Base-by-base conservation (phyloP, 2,329 filamentous ascomycete species). In the Fusarium xyrophilum region DNA sequence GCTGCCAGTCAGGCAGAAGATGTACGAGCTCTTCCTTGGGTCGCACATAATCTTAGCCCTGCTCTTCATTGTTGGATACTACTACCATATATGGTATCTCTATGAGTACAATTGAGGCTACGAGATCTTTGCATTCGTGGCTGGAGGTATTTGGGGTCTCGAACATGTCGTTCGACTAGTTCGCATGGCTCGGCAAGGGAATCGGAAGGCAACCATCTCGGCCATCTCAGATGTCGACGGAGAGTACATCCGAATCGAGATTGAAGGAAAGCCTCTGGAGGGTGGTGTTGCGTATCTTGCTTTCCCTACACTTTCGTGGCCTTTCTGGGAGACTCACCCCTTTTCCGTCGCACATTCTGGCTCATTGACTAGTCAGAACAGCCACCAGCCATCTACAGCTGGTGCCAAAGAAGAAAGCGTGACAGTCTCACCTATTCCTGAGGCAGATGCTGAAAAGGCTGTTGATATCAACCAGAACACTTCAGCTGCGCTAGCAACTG, bases 261-360 rank as follows among this genome's bases (percentile, higher is more conserved):
- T 79, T 15, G 67, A 75, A 5, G 65, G 68, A 1, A 60, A 68
- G 3, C 68, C 67, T 6, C 68, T 64, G 4, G 50, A 65, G 3
- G 75, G 77, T 6, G 76, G 78, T 19, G 74, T 77, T 30, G 77
- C 73, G 2, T 81, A 80, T 58, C 71, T 80, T 2, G 74, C 72
- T 67, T 79, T 79, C 52, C 77, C 77, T n/a, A 75, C 75, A 0
- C 56, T 80, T 15, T 67, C 71, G 36, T 79, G 79, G 77, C 65
- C 72, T 3, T 68, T 80, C 53, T 80, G 78, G 78, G 77, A 79
- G 47, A 78, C 66, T 23, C 78, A 80, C 44, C 78, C 79, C 7
- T 78, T 80, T 53, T 79, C 77, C 0, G 74, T 79, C 11, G 69
- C 68, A 23, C 46, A 28, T 27, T 48, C 28, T 21, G 44, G 19